Base-by-base conservation (phyloP, 139 green algal genomes). In the Zygnema cylindricum region DNA sequence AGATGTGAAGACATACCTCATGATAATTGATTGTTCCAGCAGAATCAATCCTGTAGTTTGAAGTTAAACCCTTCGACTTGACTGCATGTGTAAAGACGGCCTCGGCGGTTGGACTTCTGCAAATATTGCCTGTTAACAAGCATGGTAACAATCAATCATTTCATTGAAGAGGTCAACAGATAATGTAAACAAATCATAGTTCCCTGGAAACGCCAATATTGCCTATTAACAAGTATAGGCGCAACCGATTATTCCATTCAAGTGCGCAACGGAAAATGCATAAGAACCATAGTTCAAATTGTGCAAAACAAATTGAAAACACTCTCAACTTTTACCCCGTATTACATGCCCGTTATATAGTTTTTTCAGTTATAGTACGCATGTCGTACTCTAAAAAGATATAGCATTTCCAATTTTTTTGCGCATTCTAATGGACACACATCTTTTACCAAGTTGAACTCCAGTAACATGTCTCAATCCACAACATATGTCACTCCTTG, bases 61-160 rank as follows among this genome's bases (percentile, higher is more conserved):
- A 78, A 0, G 77, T 39, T 32, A 98, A n/a, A 0, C 94, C 95
- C 0, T 88, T 91, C 7, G 92, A 86, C 71, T 97, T 91, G 1
- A 99, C 96, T 21, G 95, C 93, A 1, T 93, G 76, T 21, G 77
- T 93, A 91, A 99, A 99, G 55, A 99, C 93, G 0, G 96, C 97
- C 81, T 99, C 97, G 3, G 96, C 96, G 16, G 94, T 96, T 1
- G 96, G 96, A 81, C 91, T 96, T n/a, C 97, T 92, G 91, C 97
- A 99, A 78, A 99, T 99, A 92, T 99, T 99, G 77, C 85, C 85
- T 90, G 85, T 1, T 16, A 63, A n/a, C 49, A 63, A 16, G 49
- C 16, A 63, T 16, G 16, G 16, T 7, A 63, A 16, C 49, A 63
- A 63, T 63, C n/a, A 63, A 63, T 7, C 7, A 63, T 16, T 63